phyloP scores from a whole-genome alignment of 2,329 filamentous ascomycete genomes.

The Graphilbum fragrans region DNA sequence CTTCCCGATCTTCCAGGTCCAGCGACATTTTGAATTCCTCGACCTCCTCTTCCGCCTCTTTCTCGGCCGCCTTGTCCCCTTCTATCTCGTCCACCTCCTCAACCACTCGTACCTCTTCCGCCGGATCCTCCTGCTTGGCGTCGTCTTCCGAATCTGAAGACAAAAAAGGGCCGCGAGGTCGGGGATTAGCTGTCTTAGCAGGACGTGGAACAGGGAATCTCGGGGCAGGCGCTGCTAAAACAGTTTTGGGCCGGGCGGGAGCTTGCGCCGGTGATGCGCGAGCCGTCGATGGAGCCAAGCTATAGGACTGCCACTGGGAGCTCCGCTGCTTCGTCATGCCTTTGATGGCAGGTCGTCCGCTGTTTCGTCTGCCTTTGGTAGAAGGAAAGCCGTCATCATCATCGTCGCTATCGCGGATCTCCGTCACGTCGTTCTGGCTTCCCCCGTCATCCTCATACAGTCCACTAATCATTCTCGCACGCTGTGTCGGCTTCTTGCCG shows the following conservation, averaged over 20 bases:
- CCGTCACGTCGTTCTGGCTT: constrained; percentile 2
- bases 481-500: neutral
- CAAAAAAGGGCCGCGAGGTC: neutral
- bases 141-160: neutral
- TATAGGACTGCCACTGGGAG: constrained; percentile 10
- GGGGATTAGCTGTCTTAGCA: no score
- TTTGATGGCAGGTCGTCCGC: constrained; percentile 7
- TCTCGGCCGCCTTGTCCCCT: neutral
- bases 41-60: neutral
- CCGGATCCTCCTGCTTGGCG: neutral
- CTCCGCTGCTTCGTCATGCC: constrained; percentile 10
- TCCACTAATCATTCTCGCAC: neutral
- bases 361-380: neutral
- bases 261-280: neutral
- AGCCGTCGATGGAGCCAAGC: constrained; percentile 1
- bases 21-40: neutral
- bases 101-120: neutral
- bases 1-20: constrained; percentile 8
- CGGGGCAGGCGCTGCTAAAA: no score
- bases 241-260: no score
- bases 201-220: no score
- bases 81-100: neutral
- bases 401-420: constrained; percentile 4
- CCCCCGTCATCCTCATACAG: neutral
- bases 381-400: constrained; percentile 4